Evolutionary conservation across 768 basidiomycete species (phyloP).

Genomic region (Pleurotus platypus): DNA sequence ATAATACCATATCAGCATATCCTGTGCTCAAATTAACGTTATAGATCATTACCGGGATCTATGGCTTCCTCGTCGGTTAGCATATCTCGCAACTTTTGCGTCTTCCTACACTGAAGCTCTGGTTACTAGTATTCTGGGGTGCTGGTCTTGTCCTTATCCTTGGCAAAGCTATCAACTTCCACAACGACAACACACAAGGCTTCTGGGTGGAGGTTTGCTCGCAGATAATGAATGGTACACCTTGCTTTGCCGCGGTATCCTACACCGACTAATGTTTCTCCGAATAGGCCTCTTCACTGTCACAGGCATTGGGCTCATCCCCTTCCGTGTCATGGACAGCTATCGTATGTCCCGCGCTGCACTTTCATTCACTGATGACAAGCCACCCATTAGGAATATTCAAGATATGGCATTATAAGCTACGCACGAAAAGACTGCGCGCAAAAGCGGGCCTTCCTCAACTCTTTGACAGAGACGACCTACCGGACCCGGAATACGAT

Average conservation of each 20-base stretch:
- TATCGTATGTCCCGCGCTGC: conserved; percentile 46
- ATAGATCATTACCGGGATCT: conserved; percentile 64
- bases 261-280: too few relatives aligned
- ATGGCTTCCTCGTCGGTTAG: conserved; percentile 72
- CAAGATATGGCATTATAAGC: conserved; percentile 75
- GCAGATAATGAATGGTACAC: conserved; percentile 69
- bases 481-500: conserved; percentile 76
- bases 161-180: conserved; percentile 63
- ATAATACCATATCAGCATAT: not conserved
- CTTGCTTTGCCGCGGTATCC: too few relatives aligned
- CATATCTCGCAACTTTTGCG: not conserved
- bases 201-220: conserved; percentile 81
- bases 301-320: conserved; percentile 78
- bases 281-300: conserved; percentile 67
- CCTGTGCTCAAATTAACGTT: conserved; percentile 4
- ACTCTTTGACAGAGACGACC: conserved; percentile 70
- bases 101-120: not conserved
- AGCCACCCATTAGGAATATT: conserved; percentile 46
- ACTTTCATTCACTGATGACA: too few relatives aligned
- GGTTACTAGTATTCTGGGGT: conserved; percentile 72
- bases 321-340: conserved; percentile 70
- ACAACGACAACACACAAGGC: conserved; percentile 64
- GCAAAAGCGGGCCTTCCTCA: conserved; percentile 60
- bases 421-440: conserved; percentile 54
- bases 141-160: conserved; percentile 78